phyloP scores from a whole-genome alignment of 2,329 filamentous ascomycete species.

The Neonectria coccinea region DNA sequence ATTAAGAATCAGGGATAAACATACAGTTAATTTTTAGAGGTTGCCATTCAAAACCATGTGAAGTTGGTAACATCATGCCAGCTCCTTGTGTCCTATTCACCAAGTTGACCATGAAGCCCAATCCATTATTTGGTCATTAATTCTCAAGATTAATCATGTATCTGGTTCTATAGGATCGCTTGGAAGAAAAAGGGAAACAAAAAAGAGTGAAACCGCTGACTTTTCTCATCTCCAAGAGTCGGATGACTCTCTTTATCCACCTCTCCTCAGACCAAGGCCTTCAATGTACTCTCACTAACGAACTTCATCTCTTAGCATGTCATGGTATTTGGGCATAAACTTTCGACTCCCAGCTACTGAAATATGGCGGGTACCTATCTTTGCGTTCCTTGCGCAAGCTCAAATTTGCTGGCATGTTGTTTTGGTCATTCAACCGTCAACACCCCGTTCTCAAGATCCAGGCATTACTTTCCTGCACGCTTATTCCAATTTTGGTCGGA shows the following conservation, averaged over 20 bases:
- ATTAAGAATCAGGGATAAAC: neutral
- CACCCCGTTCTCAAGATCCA: conserved; percentile 52
- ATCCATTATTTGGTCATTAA: no score
- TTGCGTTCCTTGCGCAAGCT: conserved; percentile 14
- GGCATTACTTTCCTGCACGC: conserved; percentile 55
- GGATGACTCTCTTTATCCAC: no score
- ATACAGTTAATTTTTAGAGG: neutral
- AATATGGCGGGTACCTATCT: no score
- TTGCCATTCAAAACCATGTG: neutral
- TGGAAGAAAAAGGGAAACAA: no score
- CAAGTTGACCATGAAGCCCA: neutral
- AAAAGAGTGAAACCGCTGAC: no score
- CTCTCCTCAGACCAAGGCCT: no score
- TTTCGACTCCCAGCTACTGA: no score
- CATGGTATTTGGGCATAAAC: conserved; percentile 5
- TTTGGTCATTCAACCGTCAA: conserved; percentile 51
- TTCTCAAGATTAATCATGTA: no score
- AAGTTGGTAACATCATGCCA: neutral
- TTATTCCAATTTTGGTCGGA: conserved; percentile 53
- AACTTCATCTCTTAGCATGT: neutral
- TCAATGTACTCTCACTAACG: no score
- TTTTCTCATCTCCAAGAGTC: no score
- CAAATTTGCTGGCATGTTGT: conserved; percentile 51
- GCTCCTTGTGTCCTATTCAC: neutral
- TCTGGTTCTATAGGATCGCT: no score